A percentile compares a stretch with the other conserved stretches of the same genome.
Conservation (phyloP, 2,329 filamentous ascomycete species). For the Colletotrichum gloeosporioides region DNA sequence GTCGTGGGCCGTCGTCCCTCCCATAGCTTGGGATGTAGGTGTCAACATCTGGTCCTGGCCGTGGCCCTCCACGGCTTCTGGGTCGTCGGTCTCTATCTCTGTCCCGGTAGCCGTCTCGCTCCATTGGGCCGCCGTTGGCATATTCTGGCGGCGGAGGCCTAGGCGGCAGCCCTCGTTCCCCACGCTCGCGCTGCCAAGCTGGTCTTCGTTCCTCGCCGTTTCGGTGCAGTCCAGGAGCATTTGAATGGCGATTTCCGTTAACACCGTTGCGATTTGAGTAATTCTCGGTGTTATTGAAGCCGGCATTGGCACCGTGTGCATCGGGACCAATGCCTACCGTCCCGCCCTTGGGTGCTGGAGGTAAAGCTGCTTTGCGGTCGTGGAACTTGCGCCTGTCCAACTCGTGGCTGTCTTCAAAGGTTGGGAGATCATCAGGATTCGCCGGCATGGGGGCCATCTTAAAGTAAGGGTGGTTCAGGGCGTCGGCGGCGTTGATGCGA, state of each 20-base stretch:
- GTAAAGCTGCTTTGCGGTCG: constrained; percentile 81
- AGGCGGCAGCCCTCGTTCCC: constrained; percentile 56
- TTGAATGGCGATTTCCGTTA: constrained; percentile 51
- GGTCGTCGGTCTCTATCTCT: constrained; percentile 34
- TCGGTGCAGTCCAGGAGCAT: constrained; percentile 32
- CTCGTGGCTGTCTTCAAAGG: constrained; percentile 94
- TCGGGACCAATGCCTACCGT: constrained; percentile 80
- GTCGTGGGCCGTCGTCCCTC: constrained; percentile 34
- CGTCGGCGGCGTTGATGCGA: constrained; percentile 92
- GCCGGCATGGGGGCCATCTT: constrained; percentile 78
- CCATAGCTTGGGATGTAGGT: constrained; percentile 57
- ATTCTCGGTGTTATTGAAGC: constrained; percentile 57
- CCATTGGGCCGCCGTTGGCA: constrained; percentile 35
- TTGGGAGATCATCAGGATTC: constrained; percentile 84
- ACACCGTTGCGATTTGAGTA: constrained; percentile 54
- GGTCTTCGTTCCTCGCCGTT: constrained; percentile 53
- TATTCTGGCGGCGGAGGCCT: constrained; percentile 54
- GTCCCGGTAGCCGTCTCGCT: constrained; percentile 45
- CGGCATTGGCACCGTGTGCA: constrained; percentile 48
- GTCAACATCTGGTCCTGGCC: constrained; percentile 43
- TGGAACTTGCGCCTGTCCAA: constrained; percentile 92
- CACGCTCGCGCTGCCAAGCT: constrained; percentile 60
- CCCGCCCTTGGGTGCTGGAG: constrained; percentile 89
- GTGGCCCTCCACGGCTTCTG: constrained; percentile 33
- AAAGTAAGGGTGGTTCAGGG: constrained; percentile 92